Conservation (phyloP, 768 basidiomycete genomes). For the Tylopilus plumbeoviolaceoides region DNA sequence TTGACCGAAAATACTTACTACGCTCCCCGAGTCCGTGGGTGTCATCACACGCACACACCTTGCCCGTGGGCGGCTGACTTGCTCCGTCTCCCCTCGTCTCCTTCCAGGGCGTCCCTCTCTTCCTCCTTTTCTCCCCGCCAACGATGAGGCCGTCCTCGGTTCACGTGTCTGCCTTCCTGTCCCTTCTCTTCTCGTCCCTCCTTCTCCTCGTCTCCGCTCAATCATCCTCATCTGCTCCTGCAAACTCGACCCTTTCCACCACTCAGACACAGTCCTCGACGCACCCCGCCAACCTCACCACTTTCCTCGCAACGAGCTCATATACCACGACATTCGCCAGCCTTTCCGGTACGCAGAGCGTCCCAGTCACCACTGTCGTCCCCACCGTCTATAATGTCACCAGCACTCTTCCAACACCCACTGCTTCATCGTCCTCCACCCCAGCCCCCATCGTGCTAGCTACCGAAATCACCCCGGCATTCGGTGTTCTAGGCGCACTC, state of each 20-base stretch:
- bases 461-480: constrained; percentile 80
- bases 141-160: constrained; percentile 10
- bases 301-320: constrained; percentile 53
- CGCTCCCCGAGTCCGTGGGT: background rate
- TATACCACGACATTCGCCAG: constrained; percentile 46
- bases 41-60: constrained; percentile 11
- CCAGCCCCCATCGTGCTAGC: constrained; percentile 39
- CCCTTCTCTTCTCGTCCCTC: constrained; percentile 28
- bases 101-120: background rate
- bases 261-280: constrained; percentile 1
- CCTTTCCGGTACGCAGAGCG: constrained; percentile 44
- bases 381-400: constrained; percentile 65
- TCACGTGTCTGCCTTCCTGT: constrained; percentile 6
- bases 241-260: constrained; percentile 5
- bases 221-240: constrained; percentile 28
- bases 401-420: constrained; percentile 45
- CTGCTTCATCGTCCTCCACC: constrained; percentile 43
- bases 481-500: constrained; percentile 83
- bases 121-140: background rate
- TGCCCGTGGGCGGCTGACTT: constrained; percentile 31
- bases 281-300: constrained; percentile 38
- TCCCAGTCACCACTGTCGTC: constrained; percentile 50
- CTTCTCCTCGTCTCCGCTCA: constrained; percentile 37
- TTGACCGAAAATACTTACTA: background rate
- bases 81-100: background rate